phyloP scores from a whole-genome alignment of 176 grass and related monocot genomes.

The Miscanthus lutarioriparius region DNA sequence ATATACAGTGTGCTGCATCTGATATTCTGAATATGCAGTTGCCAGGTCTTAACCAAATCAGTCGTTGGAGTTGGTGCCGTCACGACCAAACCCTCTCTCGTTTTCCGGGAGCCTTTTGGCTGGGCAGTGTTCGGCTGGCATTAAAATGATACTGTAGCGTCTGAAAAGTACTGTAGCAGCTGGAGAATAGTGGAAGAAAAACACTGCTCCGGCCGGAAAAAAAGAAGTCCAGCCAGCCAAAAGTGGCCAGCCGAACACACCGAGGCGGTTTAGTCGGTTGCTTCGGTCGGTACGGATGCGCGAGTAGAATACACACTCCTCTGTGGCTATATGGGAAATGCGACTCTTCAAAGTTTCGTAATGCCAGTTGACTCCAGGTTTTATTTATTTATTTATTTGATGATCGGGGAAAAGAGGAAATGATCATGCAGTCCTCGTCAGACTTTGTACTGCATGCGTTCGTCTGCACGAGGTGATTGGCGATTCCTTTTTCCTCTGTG shows the following conservation, averaged over 20 bases:
- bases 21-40: background rate
- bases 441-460: background rate
- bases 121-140: too few species aligned
- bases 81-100: slow-evolving; percentile 13
- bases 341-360: slow-evolving; percentile 28
- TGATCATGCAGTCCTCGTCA: slow-evolving; percentile 16
- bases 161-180: too few species aligned
- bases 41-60: slow-evolving; percentile 31
- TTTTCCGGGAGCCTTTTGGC: too few species aligned
- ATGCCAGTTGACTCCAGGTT: slow-evolving; percentile 29
- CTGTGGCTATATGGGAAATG: background rate
- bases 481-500: background rate
- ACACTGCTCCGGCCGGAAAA: too few species aligned
- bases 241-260: too few species aligned
- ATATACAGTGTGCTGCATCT: background rate
- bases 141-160: too few species aligned
- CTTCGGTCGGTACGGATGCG: slow-evolving; percentile 38
- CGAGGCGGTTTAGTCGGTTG: slow-evolving; percentile 21
- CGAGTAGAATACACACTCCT: background rate
- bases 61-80: slow-evolving; percentile 34
- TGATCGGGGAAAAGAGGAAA: background rate
- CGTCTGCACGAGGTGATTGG: slow-evolving; percentile 20
- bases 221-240: too few species aligned
- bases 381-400: background rate
- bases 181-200: too few species aligned